These are phyloP conservation scores for Dendrocalamus sinicus DNA, from an alignment of 176 grass and related monocot species.

Conservation along the genomic window DNA sequence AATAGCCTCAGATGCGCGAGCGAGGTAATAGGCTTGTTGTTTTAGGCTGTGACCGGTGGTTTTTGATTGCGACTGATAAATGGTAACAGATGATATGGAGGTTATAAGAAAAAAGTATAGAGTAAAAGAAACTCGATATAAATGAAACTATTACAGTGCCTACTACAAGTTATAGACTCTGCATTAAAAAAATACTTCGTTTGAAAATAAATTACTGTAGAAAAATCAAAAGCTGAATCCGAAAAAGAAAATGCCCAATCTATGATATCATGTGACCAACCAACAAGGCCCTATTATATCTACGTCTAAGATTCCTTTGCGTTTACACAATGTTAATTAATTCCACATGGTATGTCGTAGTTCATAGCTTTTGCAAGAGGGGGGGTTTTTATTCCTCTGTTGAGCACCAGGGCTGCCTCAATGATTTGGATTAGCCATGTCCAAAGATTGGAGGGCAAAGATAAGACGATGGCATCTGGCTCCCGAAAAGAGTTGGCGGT, in stretches of 20 bases:
- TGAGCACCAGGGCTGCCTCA: slow-evolving; percentile 49
- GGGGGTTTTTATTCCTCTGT: slow-evolving; percentile 15
- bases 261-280: neutral
- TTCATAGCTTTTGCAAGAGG: slow-evolving; percentile 11
- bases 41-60: no score
- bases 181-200: no score
- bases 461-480: slow-evolving; percentile 36
- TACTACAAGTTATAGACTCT: no score
- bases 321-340: slow-evolving; percentile 3
- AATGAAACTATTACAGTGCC: no score
- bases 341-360: slow-evolving; percentile 41
- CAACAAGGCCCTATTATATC: neutral
- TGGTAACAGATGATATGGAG: no score
- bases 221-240: no score
- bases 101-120: no score
- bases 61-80: no score
- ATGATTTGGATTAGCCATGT: slow-evolving; percentile 58
- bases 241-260: no score
- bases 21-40: neutral
- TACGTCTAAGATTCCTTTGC: slow-evolving; percentile 15
- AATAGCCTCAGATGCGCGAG: neutral
- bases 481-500: slow-evolving; percentile 18
- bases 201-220: no score
- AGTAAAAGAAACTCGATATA: no score
- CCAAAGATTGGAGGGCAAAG: slow-evolving; percentile 35